These are phyloP conservation scores for Cytospora paraplurivora DNA, from an alignment of 2,329 filamentous ascomycete species.

Conservation along the genomic window DNA sequence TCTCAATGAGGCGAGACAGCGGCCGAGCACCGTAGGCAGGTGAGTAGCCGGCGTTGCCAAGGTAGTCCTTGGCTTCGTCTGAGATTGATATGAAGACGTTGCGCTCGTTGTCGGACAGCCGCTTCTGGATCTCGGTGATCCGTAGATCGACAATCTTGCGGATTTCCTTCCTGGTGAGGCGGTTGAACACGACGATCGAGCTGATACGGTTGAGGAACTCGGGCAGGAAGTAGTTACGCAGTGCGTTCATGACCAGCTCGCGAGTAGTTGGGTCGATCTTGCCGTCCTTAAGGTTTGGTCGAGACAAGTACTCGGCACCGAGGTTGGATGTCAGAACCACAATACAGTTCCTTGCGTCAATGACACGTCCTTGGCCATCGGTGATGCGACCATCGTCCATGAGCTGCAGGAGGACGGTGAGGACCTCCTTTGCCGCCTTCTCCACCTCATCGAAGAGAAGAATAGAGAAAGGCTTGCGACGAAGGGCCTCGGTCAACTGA, in stretches of 20 bases:
- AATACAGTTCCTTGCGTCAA: conserved; percentile 97
- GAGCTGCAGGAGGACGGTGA: conserved; percentile 96
- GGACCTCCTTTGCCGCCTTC: conserved; percentile 95
- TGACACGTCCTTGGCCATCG: conserved; percentile 90
- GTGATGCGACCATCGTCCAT: conserved; percentile 99
- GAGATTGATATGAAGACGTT: conserved; percentile 84
- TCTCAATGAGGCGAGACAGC: conserved; percentile 87
- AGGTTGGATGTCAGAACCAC: conserved; percentile 99
- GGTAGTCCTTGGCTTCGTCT: conserved; percentile 86
- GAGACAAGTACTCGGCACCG: conserved; percentile 88
- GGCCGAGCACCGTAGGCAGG: conserved; percentile 94
- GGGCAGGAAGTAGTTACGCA: conserved; percentile 95
- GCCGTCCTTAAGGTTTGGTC: conserved; percentile 76
- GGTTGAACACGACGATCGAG: conserved; percentile 97
- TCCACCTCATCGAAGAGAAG: conserved; percentile 97
- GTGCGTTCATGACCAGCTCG: conserved; percentile 86
- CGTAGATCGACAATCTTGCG: conserved; percentile 94
- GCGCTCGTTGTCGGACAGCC: conserved; percentile 80
- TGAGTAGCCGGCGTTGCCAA: conserved; percentile 89
- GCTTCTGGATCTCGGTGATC: conserved; percentile 85
- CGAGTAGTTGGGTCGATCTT: conserved; percentile 82
- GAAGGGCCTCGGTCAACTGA: conserved; percentile 91
- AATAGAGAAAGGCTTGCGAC: conserved; percentile 95
- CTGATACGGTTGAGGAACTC: conserved; percentile 99
- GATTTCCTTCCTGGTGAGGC: conserved; percentile 85